Conservation (phyloP, 2,329 filamentous ascomycete species). For the Aspergillus puulaauensis region DNA sequence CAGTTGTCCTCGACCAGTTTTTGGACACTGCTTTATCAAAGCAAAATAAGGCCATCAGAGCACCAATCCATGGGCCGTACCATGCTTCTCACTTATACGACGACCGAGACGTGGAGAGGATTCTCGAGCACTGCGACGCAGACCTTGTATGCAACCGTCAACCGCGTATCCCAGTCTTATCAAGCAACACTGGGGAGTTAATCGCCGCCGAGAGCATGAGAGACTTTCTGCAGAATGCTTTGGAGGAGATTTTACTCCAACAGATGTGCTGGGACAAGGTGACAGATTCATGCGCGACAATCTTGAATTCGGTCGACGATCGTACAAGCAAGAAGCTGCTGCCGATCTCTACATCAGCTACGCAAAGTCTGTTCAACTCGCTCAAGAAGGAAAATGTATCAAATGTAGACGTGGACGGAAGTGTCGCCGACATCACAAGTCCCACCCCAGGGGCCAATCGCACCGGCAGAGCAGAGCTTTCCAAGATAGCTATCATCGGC, state of each 20-base stretch:
- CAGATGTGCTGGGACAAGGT: constrained; percentile 45
- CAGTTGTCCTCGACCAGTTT: constrained; percentile 52
- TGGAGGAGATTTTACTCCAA: constrained; percentile 39
- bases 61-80: constrained; percentile 59
- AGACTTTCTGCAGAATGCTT: constrained; percentile 31
- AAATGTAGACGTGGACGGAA: constrained; percentile 26
- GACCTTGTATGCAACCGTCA: constrained; percentile 27
- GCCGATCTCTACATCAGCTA: constrained; percentile 33
- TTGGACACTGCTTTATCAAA: constrained; percentile 52
- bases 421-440: constrained; percentile 24
- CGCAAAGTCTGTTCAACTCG: constrained; percentile 31
- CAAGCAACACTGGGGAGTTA: constrained; percentile 37
- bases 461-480: constrained; percentile 36
- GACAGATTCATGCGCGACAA: constrained; percentile 31
- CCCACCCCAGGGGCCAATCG: constrained; percentile 22
- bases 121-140: constrained; percentile 42
- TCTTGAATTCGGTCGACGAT: constrained; percentile 16
- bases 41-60: constrained; percentile 52
- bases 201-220: constrained; percentile 30
- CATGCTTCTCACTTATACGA: constrained; percentile 58
- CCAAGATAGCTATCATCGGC: constrained; percentile 82
- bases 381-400: constrained; percentile 30
- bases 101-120: constrained; percentile 51
- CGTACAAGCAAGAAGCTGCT: constrained; percentile 23
- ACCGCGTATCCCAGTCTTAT: constrained; percentile 37